A percentile compares a stretch with the other conserved stretches of the same genome.
Evolutionary conservation across 192 early-diverging fungal species (phyloP).

Genomic region (Backusella morwellensis): DNA sequence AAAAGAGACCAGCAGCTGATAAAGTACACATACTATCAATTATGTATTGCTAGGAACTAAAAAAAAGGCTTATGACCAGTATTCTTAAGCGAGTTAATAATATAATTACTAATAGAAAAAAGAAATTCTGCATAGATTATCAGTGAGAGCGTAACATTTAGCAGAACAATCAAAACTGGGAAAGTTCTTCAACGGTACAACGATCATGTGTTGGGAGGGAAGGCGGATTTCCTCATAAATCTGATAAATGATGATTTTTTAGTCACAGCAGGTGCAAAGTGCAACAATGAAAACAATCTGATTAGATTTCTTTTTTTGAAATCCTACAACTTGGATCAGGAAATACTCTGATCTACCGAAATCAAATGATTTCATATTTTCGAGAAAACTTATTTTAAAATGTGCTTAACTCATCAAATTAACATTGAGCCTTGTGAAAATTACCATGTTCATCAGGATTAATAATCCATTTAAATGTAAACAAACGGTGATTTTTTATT

Average conservation of each 20-base stretch:
- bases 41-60: neutral
- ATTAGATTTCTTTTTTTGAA: conserved; percentile 1
- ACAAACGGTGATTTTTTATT: neutral
- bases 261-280: neutral
- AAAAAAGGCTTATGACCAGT: neutral
- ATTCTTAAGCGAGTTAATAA: neutral
- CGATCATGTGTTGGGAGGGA: neutral
- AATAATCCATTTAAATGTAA: neutral
- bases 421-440: neutral
- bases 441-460: neutral
- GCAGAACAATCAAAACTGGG: neutral
- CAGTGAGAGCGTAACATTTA: neutral
- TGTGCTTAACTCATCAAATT: neutral
- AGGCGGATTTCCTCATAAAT: neutral
- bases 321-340: neutral
- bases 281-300: neutral
- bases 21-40: neutral
- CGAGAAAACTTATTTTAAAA: neutral
- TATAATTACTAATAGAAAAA: neutral
- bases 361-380: neutral
- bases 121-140: neutral
- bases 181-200: neutral
- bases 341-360: neutral
- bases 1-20: neutral
- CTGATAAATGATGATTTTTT: neutral